Evolutionary conservation across 176 grass and related monocot species (phyloP).

Genomic region (Carex scoparia): DNA sequence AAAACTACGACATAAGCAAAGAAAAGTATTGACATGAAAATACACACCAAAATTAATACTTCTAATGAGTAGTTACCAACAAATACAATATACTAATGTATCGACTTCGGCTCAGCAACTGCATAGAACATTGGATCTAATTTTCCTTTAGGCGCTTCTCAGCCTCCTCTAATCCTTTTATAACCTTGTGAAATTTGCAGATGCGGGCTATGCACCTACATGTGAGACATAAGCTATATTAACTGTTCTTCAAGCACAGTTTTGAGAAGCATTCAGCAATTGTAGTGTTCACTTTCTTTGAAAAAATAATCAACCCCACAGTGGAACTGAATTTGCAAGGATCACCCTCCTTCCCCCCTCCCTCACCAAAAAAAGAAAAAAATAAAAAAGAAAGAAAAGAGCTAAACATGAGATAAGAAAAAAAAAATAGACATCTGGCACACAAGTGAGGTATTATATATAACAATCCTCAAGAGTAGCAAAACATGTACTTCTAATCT

Average conservation of each 20-base stretch:
- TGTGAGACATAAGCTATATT: constrained; percentile 11
- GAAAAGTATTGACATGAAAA: neutral
- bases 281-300: neutral
- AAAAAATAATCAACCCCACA: neutral
- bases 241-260: neutral
- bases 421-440: too few relatives aligned
- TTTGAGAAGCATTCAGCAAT: neutral
- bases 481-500: neutral
- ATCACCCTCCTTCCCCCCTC: neutral
- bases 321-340: neutral
- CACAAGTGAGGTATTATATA: neutral
- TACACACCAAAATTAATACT: neutral
- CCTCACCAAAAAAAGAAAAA: neutral
- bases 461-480: neutral
- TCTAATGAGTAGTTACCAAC: neutral
- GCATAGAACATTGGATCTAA: constrained; percentile 16
- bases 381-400: neutral
- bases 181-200: constrained; percentile 70
- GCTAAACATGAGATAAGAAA: neutral
- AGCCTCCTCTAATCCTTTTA: constrained; percentile 68
- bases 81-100: neutral
- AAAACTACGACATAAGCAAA: neutral
- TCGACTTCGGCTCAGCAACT: neutral
- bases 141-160: constrained; percentile 76
- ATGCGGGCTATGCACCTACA: constrained; percentile 69